Evolutionary conservation across 371 early-diverging fungal species (phyloP), one percentile per base, ranked within the genome.

Genomic region (Polyrhizophydium stewartii): DNA sequence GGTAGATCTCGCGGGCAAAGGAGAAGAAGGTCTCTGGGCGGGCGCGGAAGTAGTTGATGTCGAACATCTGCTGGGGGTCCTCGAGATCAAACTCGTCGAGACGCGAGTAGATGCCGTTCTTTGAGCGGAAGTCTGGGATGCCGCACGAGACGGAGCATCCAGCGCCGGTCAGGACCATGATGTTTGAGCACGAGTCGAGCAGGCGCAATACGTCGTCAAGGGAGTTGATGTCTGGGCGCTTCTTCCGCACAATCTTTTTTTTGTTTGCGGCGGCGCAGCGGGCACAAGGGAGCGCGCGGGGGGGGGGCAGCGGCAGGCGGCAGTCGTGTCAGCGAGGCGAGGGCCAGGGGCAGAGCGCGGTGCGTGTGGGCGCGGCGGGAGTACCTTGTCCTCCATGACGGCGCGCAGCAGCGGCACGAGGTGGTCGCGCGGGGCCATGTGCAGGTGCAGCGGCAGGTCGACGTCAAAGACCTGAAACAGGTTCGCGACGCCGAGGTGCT

Each of bases 41-140:
- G 37, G 84, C 81, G 27, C 85, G 73, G 68, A 97, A 97, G 67
- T 88, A 94, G 27, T 89, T 81, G 27, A 96, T 85, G 60, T 81
- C 94, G 73, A 96, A 94, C 93, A 93, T 92, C 60, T 92, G 88
- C 69, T 76, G 74, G 22, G 82, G 82, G 35, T 78, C 79, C 28
- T 71, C 66, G 16, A 82, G 58, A 5, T 75, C 73, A 60, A 73
- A 77, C 40, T 81, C 78, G 27, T 63, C 71, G 22, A 86, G 72
- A 17, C 76, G 70, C n/a, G 70, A 58, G 62, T 99, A 99, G 35
- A 99, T 91, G n/a, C 99, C 99, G 25, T 87, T 87, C 46, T 90
- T 87, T 13, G 98, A 98, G 46, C 99, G 84, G 63, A 99, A 99
- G 67, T 99, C 99, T 0, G 99, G 98, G 37, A 99, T 99, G 27